Base-by-base conservation (phyloP, 1,284 basidiomycete species). In the Ceratobasidium sp. region DNA sequence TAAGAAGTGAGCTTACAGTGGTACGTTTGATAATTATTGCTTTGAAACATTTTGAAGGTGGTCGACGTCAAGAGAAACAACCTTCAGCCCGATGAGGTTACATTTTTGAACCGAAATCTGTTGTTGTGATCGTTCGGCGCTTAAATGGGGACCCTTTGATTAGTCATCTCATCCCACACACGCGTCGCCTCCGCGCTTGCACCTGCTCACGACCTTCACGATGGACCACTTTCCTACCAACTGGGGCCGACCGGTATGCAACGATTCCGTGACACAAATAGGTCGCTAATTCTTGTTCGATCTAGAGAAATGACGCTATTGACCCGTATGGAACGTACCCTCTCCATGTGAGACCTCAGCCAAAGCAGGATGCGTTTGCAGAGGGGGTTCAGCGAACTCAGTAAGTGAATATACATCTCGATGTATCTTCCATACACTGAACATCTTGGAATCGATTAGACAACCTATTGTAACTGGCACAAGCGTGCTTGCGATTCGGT, bases 381-480 rank as follows among this genome's bases (percentile, higher is more conserved):
- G 88, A 89, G 6, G 88, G 90, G 49, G 88, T 94, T 0, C 91
- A 95, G 81, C 90, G 83, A 77, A 96, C 94, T 52, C 93, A 94
- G 92, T 93, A 75, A 66, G 90, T 85, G n/a, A 22, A 13, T n/a
- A 6, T 8, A 62, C n/a, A 32, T n/a, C 22, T 51, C 19, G 44
- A 46, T 29, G 29, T 22, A 49, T 11, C 51, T 40, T 22, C 56
- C 8, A 44, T 56, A 17, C 49, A 46, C 37, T 51, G 22, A 37
- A 37, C 62, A 3, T 22, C 5, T 15, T 61, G 13, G 15, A 22
- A 37, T 52, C 1, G 52, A 51, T n/a, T 77, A 96, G 95, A 82
- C 94, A 97, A 82, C 97, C 98, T 7, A 93, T 99, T 79, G 96
- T 99, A 17, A 99, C 97, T 0, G 98, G 97, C 80, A 98, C 97